These are phyloP conservation scores for Amanita thiersii DNA, from an alignment of 768 basidiomycete species.

Conservation along the genomic window DNA sequence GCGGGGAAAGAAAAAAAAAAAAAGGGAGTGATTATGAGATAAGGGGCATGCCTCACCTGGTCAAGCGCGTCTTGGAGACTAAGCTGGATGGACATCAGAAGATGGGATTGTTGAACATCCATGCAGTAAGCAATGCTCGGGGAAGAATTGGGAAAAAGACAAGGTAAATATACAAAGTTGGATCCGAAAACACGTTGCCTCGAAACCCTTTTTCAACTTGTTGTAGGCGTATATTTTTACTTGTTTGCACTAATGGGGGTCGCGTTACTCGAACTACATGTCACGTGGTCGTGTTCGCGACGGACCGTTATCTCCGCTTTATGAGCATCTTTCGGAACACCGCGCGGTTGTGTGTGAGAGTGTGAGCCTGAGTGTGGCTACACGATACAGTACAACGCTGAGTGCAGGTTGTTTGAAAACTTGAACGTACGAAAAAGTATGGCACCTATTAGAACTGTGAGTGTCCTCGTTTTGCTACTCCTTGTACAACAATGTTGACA, in stretches of 20 bases:
- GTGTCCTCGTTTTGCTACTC: conserved; percentile 11
- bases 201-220: background rate
- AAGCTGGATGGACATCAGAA: conserved; percentile 30
- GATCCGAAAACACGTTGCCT: conserved; percentile 3
- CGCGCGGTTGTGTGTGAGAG: background rate
- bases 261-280: background rate
- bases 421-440: conserved; percentile 24
- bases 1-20: no score
- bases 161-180: no score
- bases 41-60: conserved; percentile 44
- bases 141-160: conserved; percentile 2
- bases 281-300: conserved; percentile 1
- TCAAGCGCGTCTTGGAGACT: conserved; percentile 57
- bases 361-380: no score
- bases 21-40: no score
- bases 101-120: conserved; percentile 20
- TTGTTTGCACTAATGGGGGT: conserved; percentile 9
- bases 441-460: conserved; percentile 52
- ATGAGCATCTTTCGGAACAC: background rate
- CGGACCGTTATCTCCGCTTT: background rate
- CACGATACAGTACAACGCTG: no score
- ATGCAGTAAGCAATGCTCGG: background rate
- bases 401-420: no score
- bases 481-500: conserved; percentile 1
- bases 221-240: conserved; percentile 19